Base-by-base conservation (phyloP, 768 basidiomycete genomes). In the Punctularia strigosozonata region DNA sequence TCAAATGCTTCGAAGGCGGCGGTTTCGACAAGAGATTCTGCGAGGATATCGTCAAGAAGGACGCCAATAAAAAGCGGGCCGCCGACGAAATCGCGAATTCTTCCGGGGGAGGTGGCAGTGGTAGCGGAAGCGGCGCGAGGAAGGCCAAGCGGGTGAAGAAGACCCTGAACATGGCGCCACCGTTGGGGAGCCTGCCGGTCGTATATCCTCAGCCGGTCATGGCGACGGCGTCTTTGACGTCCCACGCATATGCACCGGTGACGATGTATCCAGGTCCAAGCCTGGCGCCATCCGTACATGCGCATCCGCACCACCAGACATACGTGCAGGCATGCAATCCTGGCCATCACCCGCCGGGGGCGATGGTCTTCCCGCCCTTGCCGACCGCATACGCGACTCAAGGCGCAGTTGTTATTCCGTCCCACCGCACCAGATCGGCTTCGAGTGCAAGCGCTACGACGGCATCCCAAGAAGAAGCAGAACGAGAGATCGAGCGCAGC, bases 1-100 rank as follows among this genome's bases (percentile, higher is more conserved):
- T 89, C 33, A 74, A 77, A 18, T 90, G 89, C 48, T 94, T 94
- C 50, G 69, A 73, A 42, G 78, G 75, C 25, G 88, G 88, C 24
- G 80, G 79, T n/a, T 91, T 82, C 59, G 73, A 73, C 55, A 85
- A 82, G 50, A 70, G 66, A 36, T 59, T 68, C 20, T 68, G 71
- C 24, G 48, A 52, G 0, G 60, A 63, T 39, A 58, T 60, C 55
- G 59, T 57, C 6, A 65, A 62, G 36, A 52, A 51, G 31, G 59
- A 52, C 43, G 56, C 37, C 7, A 47, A 50, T 36, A 17, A 40
- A 15, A 42, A 42, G 20, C 34, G 40, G 19, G 30, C 42, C 7
- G 46, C 14, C 25, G 41, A 42, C 34, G n/a, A n/a, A n/a, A n/a
- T n/a, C n/a, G n/a, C n/a, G n/a, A n/a, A n/a, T n/a, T n/a, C n/a